Percentiles rank a stretch among this genome's conserved stretches.
phyloP scores from a whole-genome alignment of 352 stramenopile genomes.

The Pythium aphanidermatum region DNA sequence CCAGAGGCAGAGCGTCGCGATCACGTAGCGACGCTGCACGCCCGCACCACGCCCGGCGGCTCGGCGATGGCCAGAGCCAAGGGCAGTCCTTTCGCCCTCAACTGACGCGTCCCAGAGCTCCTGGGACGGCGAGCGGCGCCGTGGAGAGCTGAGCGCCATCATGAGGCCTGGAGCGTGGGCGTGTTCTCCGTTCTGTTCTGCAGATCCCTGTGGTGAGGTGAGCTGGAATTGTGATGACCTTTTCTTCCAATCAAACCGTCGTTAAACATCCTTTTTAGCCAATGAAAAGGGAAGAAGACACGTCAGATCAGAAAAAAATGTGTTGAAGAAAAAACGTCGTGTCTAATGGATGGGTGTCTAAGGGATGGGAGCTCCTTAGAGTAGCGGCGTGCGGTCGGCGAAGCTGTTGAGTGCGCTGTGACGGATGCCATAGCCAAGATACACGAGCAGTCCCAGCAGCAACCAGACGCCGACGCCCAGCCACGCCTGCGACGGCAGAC shows the following conservation, averaged over 20 bases:
- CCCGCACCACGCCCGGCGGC: slow-evolving; percentile 5
- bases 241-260: too few species aligned
- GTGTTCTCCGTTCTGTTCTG: too few species aligned
- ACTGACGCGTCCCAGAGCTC: slow-evolving; percentile 18
- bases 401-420: slow-evolving; percentile 50
- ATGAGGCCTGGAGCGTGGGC: too few species aligned
- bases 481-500: slow-evolving; percentile 28
- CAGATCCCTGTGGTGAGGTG: too few species aligned
- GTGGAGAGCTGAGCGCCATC: slow-evolving; percentile 18
- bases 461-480: slow-evolving; percentile 74
- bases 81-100: not conserved
- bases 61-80: not conserved
- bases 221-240: too few species aligned
- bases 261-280: too few species aligned
- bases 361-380: too few species aligned
- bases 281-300: too few species aligned
- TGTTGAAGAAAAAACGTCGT: too few species aligned
- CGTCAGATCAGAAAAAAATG: not conserved
- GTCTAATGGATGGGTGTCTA: too few species aligned
- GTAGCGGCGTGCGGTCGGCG: slow-evolving; percentile 19
- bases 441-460: slow-evolving; percentile 48
- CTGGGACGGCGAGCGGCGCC: slow-evolving; percentile 15
- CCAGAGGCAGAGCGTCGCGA: slow-evolving; percentile 62
- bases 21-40: slow-evolving; percentile 55
- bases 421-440: slow-evolving; percentile 73